Evolutionary conservation across 768 basidiomycete species (phyloP).

Genomic region (Pisolithus marmoratus): DNA sequence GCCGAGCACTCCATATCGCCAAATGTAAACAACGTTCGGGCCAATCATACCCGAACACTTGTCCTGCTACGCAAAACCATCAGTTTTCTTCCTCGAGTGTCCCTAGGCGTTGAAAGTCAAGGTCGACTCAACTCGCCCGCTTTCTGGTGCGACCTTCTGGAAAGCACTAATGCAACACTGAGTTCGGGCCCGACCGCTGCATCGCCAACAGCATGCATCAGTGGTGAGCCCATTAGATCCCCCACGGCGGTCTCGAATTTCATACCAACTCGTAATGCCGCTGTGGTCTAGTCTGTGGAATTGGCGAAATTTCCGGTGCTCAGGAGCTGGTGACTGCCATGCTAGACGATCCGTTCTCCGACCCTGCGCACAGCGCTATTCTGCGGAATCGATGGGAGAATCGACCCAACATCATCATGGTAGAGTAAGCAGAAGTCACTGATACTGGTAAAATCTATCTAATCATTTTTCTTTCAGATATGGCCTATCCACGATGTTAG

Average conservation of each 20-base stretch:
- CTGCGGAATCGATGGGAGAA: constrained; percentile 49
- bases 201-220: constrained; percentile 38
- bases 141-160: constrained; percentile 44
- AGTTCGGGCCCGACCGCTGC: constrained; percentile 28
- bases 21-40: not conserved
- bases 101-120: constrained; percentile 21
- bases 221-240: constrained; percentile 33
- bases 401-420: constrained; percentile 16
- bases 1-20: not conserved
- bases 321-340: constrained; percentile 63
- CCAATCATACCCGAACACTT: constrained; percentile 28
- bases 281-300: constrained; percentile 45
- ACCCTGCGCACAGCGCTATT: constrained; percentile 34
- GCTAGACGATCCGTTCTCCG: constrained; percentile 66
- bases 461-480: constrained; percentile 9
- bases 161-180: constrained; percentile 27
- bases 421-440: constrained; percentile 18
- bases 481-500: constrained; percentile 15
- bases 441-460: not conserved
- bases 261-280: not conserved
- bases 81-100: constrained; percentile 40
- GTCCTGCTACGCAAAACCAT: constrained; percentile 46
- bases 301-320: constrained; percentile 49
- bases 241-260: not conserved
- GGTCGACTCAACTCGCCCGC: constrained; percentile 27